These are phyloP conservation scores for Caloboletus firmus DNA, from an alignment of 1,284 basidiomycete genomes.

Conservation along the genomic window DNA sequence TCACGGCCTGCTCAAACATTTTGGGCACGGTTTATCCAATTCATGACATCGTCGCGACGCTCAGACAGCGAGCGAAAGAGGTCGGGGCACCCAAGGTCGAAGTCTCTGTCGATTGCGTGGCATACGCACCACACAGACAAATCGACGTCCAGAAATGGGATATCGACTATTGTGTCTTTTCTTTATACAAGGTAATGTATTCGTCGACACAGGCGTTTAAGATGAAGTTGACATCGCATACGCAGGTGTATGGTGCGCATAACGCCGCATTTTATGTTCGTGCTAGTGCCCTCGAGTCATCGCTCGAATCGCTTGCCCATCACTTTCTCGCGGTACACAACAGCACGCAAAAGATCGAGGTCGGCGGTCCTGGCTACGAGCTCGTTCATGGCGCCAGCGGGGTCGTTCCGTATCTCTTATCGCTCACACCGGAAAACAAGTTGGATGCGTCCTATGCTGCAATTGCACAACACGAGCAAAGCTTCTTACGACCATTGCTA, in stretches of 20 bases:
- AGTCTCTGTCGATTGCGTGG: constrained; percentile 73
- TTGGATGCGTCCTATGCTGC: constrained; percentile 49
- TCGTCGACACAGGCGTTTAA: neutral
- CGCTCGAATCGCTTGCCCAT: constrained; percentile 61
- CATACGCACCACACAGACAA: constrained; percentile 72
- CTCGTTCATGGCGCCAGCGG: constrained; percentile 59
- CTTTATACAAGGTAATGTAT: constrained; percentile 71
- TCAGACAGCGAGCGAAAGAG: constrained; percentile 50
- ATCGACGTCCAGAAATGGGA: constrained; percentile 76
- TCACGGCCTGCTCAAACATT: constrained; percentile 77
- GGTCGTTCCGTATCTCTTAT: constrained; percentile 63
- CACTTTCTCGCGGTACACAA: constrained; percentile 61
- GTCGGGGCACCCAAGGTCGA: constrained; percentile 63
- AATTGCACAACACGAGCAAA: constrained; percentile 48
- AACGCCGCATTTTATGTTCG: constrained; percentile 66
- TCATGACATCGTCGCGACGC: constrained; percentile 51
- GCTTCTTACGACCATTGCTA: constrained; percentile 43
- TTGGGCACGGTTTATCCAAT: constrained; percentile 68
- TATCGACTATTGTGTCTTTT: constrained; percentile 70
- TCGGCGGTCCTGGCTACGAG: constrained; percentile 75
- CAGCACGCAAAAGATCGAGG: constrained; percentile 64
- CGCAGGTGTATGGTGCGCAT: constrained; percentile 74
- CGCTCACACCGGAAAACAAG: constrained; percentile 49
- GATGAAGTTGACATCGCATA: neutral
- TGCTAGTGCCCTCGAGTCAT: constrained; percentile 42